Evolutionary conservation across 805 yeast genomes (phyloP).

Genomic region (Brettanomyces bruxellensis): DNA sequence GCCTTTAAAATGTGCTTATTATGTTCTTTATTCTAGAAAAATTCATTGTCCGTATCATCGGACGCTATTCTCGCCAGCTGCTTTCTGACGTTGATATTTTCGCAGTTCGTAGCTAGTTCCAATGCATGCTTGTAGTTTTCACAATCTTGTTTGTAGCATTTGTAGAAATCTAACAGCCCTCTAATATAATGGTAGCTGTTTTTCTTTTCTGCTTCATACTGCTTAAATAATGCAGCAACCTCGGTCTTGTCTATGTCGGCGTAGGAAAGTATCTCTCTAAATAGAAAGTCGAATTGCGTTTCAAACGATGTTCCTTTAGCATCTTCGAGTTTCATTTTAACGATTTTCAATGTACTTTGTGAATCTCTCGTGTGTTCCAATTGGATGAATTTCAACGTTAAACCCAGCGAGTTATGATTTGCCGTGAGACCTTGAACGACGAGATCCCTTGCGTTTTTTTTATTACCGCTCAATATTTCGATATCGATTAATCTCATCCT

Average conservation of each 20-base stretch:
- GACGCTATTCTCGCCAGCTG: neutral
- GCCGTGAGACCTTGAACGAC: constrained; percentile 15
- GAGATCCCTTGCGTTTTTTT: constrained; percentile 29
- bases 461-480: constrained; percentile 29
- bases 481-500: constrained; percentile 36
- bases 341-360: constrained; percentile 20
- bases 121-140: constrained; percentile 5
- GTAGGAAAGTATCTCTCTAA: constrained; percentile 25
- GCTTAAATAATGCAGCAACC: constrained; percentile 19
- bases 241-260: constrained; percentile 13
- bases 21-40: constrained; percentile 1
- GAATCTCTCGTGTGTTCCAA: constrained; percentile 25
- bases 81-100: neutral
- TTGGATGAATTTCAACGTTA: constrained; percentile 33
- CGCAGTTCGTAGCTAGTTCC: constrained; percentile 1
- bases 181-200: constrained; percentile 16
- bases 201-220: constrained; percentile 12
- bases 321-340: constrained; percentile 19
- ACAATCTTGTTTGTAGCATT: constrained; percentile 9
- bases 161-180: constrained; percentile 14
- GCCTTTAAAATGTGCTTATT: neutral
- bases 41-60: neutral
- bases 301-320: constrained; percentile 18
- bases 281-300: constrained; percentile 26
- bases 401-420: constrained; percentile 27